Conservation (phyloP, 768 basidiomycete species). For the Brasilioporus rufonigricans region DNA sequence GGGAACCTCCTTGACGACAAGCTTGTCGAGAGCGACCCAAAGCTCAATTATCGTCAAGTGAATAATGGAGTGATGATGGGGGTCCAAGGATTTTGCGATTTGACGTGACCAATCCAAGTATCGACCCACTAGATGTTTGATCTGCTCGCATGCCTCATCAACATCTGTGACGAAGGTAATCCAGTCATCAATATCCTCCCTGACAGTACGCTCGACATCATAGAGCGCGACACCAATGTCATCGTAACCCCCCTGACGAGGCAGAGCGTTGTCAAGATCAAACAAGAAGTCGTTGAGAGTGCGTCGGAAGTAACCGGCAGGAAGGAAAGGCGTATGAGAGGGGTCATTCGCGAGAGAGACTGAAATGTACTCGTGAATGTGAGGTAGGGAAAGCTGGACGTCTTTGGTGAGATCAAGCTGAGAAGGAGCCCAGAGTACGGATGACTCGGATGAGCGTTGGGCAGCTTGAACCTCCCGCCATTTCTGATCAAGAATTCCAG, state of each 20-base stretch:
- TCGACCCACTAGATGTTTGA: not conserved
- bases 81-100: not conserved
- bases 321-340: not conserved
- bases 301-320: not conserved
- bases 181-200: not conserved
- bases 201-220: not conserved
- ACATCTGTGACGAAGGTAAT: not conserved
- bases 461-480: not conserved
- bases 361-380: not conserved
- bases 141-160: not conserved
- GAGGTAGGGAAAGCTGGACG: not conserved
- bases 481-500: not conserved
- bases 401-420: not conserved
- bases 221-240: not conserved
- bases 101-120: not conserved
- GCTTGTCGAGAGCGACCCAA: not conserved
- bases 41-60: not conserved
- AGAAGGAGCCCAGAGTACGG: not conserved
- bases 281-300: not conserved
- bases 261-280: not conserved
- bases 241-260: not conserved
- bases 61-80: not conserved
- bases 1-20: not conserved
- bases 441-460: not conserved
- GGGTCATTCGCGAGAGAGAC: not conserved